phyloP scores from a whole-genome alignment of 2,329 filamentous ascomycete genomes.

The Phaeosphaeriaceae sp. region DNA sequence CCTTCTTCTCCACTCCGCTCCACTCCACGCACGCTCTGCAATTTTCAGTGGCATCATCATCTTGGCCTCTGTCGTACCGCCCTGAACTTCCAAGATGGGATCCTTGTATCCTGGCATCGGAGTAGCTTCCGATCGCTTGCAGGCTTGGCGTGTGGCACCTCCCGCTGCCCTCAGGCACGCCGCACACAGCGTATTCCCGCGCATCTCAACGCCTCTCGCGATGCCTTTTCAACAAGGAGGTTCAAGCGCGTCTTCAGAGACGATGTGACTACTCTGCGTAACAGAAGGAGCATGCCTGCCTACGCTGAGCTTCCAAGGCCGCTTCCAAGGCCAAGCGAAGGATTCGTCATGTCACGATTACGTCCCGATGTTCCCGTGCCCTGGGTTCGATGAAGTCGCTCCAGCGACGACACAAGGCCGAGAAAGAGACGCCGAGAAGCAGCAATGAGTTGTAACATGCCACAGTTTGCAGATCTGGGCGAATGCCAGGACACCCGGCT shows the following conservation, averaged over 20 bases:
- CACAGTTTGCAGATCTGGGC: constrained; percentile 6
- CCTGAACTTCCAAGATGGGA: neutral
- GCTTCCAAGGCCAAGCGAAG: neutral
- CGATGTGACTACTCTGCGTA: neutral
- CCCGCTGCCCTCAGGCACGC: neutral
- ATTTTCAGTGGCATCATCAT: neutral
- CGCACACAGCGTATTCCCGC: neutral
- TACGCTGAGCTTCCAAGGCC: neutral
- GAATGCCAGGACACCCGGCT: constrained; percentile 11
- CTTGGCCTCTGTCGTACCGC: neutral
- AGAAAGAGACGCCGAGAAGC: constrained; percentile 1
- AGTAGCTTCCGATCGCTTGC: neutral
- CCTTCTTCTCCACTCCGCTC: neutral
- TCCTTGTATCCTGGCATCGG: neutral
- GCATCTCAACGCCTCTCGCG: neutral
- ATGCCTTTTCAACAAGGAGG: neutral
- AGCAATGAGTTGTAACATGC: constrained; percentile 6
- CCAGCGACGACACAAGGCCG: neutral
- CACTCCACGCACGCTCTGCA: neutral
- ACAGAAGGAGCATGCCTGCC: neutral
- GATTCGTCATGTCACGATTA: neutral
- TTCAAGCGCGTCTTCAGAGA: neutral
- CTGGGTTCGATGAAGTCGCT: neutral
- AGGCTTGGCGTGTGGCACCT: neutral
- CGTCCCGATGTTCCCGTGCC: neutral